Evolutionary conservation across 352 stramenopile genomes (phyloP), one percentile per base, ranked within the genome.

Genomic region (Phytophthora citricola): DNA sequence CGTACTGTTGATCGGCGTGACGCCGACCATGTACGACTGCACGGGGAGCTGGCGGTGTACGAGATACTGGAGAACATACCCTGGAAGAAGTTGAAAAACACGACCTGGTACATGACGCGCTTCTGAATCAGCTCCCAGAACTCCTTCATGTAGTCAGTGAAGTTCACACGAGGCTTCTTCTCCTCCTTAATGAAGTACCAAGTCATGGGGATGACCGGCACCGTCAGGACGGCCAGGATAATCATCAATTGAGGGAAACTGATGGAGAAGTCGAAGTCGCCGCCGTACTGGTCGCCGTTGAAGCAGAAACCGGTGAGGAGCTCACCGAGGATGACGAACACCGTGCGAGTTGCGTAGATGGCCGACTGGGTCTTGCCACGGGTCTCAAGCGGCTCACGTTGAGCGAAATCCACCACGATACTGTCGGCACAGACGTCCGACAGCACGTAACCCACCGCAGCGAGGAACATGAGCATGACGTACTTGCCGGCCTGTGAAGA

Each of bases 401-500:
- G 75, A 11, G 68, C 72, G 20, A 78, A 52, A 12, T 82, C 65
- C 10, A 81, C 72, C 9, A 71, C 56, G 50, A 84, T 71, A 60
- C 75, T 77, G 56, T 92, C 83, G 22, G 73, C 66, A 29, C 80
- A 82, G 6, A 89, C 77, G 47, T 89, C 80, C 2, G 82, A 69
- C 59, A 80, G 63, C n/a, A 90, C 73, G 58, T 90, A 91, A 2
- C 82, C 82, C 15, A 89, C 27, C 0, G 82, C 78, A 4, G 87
- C 49, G 11, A 86, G 60, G 53, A 81, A 73, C 62, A 89, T 83
- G 27, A 83, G 45, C 36, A 83, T 58, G 26, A 80, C 63, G 51
- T 77, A 84, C 34, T 73, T 74, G 26, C 34, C 62, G 15, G 51
- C 70, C 46, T 62, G 45, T 2, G 56, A 59, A 6, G 46, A 24